Evolutionary conservation across 2,329 filamentous ascomycete genomes (phyloP).

Genomic region (Fusarium compactum): DNA sequence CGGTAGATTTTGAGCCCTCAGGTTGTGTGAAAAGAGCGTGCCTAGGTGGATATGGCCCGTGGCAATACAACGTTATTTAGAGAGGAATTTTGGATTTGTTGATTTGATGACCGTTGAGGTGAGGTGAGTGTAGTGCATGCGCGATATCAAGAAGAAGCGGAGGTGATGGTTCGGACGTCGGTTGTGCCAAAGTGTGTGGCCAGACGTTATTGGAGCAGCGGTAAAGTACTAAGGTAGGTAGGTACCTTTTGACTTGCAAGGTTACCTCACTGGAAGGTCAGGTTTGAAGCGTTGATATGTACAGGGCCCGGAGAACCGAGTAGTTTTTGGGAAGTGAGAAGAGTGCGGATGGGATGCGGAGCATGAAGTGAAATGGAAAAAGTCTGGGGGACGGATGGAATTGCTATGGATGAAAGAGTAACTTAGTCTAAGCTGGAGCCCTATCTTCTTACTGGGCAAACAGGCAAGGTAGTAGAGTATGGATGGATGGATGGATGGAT

Average conservation of each 20-base stretch:
- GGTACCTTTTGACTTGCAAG: conserved; percentile 24
- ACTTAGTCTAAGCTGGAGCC: neutral
- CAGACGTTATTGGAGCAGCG: conserved; percentile 11
- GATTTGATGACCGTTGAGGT: conserved; percentile 12
- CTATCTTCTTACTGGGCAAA: neutral
- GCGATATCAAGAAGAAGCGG: conserved; percentile 35
- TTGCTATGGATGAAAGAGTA: conserved; percentile 5
- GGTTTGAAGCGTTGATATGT: conserved; percentile 26
- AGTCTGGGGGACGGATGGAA: conserved; percentile 35
- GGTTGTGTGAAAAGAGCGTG: conserved; percentile 24
- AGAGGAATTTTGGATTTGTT: conserved; percentile 26
- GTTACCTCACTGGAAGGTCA: conserved; percentile 13
- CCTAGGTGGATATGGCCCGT: conserved; percentile 13
- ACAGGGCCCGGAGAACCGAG: neutral
- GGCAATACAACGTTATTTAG: conserved; percentile 16
- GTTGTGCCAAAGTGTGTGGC: conserved; percentile 28
- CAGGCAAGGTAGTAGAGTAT: neutral
- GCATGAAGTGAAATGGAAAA: conserved; percentile 12
- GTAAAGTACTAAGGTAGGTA: neutral
- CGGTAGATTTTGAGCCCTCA: conserved; percentile 24
- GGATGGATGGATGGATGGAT: neutral
- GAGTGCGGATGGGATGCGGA: conserved; percentile 19
- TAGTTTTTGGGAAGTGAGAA: neutral
- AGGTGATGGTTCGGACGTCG: conserved; percentile 27
- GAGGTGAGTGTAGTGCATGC: conserved; percentile 13